These are phyloP conservation scores for Ogataea populi-albae DNA, from an alignment of 805 yeast species.

Conservation along the genomic window DNA sequence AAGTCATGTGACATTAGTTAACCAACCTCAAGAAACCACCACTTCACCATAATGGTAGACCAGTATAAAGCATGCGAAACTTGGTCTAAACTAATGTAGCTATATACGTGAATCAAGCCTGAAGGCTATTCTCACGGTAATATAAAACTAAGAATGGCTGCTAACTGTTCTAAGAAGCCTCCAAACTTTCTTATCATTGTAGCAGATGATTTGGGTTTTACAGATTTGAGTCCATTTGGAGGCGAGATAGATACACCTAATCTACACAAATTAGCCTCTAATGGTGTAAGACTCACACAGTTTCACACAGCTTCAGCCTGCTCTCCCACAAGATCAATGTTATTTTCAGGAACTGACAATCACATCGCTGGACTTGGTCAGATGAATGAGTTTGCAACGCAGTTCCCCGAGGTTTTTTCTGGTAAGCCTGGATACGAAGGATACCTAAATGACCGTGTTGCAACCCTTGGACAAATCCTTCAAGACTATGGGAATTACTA, in stretches of 20 bases:
- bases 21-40: too few relatives aligned
- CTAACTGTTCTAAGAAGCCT: too few relatives aligned
- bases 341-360: conserved; percentile 59
- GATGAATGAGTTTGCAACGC: conserved; percentile 46
- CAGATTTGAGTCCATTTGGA: conserved; percentile 53
- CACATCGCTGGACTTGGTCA: conserved; percentile 61
- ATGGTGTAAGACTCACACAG: conserved; percentile 51
- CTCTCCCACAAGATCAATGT: conserved; percentile 62
- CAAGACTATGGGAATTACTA: conserved; percentile 44
- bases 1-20: too few relatives aligned
- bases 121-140: too few relatives aligned
- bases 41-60: too few relatives aligned
- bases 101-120: too few relatives aligned
- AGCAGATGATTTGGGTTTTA: conserved; percentile 62
- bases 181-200: conserved; percentile 56
- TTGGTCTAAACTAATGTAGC: too few relatives aligned
- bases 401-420: conserved; percentile 36
- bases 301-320: conserved; percentile 66
- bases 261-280: conserved; percentile 40
- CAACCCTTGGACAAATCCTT: conserved; percentile 51
- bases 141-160: too few relatives aligned
- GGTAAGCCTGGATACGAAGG: conserved; percentile 58
- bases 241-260: conserved; percentile 59
- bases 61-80: too few relatives aligned
- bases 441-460: conserved; percentile 48